Percentiles rank a stretch among this genome's conserved stretches.
These are phyloP conservation scores for Kalanchoe fedtschenkoi DNA, from an alignment of 164 flowering plant species.

Conservation along the genomic window DNA sequence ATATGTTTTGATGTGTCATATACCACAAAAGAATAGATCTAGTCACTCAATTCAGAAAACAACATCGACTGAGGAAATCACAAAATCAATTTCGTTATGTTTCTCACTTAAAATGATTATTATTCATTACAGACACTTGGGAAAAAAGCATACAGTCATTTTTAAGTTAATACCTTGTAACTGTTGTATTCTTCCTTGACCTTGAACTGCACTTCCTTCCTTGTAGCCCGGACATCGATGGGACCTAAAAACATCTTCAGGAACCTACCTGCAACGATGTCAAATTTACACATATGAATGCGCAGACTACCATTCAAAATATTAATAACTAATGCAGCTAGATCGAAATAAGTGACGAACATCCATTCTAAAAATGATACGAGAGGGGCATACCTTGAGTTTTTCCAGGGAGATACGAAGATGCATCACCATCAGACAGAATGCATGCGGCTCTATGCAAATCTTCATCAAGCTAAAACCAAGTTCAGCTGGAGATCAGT, in stretches of 20 bases:
- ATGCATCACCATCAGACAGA: conserved; percentile 34
- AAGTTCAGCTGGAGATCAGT: background rate
- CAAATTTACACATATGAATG: background rate
- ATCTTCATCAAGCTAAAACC: conserved; percentile 33
- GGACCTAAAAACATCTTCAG: conserved; percentile 93
- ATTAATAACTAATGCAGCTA: too few species aligned
- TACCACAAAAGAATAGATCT: background rate
- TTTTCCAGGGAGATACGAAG: conserved; percentile 35
- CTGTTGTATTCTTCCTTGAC: conserved; percentile 95
- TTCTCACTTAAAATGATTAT: background rate
- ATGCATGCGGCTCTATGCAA: conserved; percentile 29
- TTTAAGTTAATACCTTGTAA: conserved; percentile 41
- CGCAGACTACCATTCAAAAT: background rate
- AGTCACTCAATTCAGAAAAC: background rate
- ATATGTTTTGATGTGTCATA: conserved; percentile 2
- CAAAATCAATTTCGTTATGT: background rate
- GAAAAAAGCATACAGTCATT: background rate
- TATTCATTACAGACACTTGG: background rate
- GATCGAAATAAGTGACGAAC: background rate
- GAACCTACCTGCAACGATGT: conserved; percentile 40
- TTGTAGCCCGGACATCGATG: conserved; percentile 70
- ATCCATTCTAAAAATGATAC: background rate
- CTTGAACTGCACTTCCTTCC: conserved; percentile 79
- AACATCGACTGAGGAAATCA: background rate
- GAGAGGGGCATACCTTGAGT: conserved; percentile 21